A percentile compares a stretch with the other conserved stretches of the same genome.
Conservation (phyloP, 1,284 basidiomycete genomes). For the Naganishia albida region DNA sequence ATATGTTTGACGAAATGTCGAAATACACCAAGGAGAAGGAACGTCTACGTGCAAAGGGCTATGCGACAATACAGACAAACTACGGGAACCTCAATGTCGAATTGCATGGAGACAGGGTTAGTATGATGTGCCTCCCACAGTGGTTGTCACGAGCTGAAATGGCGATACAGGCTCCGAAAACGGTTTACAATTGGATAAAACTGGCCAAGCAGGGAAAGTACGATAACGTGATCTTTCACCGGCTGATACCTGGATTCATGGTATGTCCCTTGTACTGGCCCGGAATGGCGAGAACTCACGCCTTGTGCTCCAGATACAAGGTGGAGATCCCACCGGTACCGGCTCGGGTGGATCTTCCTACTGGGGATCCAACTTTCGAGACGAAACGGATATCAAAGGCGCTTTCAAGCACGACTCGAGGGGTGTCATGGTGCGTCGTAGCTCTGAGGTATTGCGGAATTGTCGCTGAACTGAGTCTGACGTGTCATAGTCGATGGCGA, state of each 20-base stretch:
- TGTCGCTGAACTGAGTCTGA: background rate
- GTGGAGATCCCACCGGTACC: conserved; percentile 94
- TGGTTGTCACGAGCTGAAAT: conserved; percentile 20
- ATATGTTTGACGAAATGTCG: conserved; percentile 87
- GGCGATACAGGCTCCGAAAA: conserved; percentile 77
- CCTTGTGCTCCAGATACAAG: conserved; percentile 68
- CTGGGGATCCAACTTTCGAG: conserved; percentile 93
- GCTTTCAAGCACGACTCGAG: conserved; percentile 81
- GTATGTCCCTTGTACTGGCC: conserved; percentile 54
- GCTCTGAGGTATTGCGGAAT: background rate
- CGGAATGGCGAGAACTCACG: too few relatives aligned
- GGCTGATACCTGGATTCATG: conserved; percentile 94
- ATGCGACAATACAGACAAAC: conserved; percentile 86
- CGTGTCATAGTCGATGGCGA: conserved; percentile 70
- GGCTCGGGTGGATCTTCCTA: conserved; percentile 89
- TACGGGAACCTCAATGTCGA: conserved; percentile 88
- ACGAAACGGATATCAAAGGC: conserved; percentile 82
- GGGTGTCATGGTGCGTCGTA: conserved; percentile 62
- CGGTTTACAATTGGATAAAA: conserved; percentile 96
- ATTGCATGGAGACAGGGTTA: conserved; percentile 59
- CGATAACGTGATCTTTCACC: conserved; percentile 75
- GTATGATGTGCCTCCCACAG: background rate
- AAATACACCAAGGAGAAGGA: conserved; percentile 88
- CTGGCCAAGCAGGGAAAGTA: conserved; percentile 87
- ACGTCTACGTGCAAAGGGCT: conserved; percentile 80